Evolutionary conservation across 2,329 filamentous ascomycete species (phyloP).

Genomic region (Hypoxylon sp.): DNA sequence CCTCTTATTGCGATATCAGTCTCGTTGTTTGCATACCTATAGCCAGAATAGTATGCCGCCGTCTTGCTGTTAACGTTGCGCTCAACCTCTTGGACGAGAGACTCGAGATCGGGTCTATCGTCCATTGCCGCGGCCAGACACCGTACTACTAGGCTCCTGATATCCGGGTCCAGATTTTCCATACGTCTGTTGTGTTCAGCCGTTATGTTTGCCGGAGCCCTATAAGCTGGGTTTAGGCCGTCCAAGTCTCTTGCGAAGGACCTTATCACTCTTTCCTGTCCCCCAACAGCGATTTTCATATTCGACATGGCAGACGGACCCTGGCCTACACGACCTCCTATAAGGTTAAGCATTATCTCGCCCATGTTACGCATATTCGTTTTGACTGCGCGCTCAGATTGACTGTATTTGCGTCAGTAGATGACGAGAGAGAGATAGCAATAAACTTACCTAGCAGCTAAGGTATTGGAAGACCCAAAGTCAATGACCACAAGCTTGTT

Average conservation of each 20-base stretch:
- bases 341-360: conserved; percentile 28
- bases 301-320: too few species aligned
- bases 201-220: neutral
- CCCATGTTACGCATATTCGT: conserved; percentile 25
- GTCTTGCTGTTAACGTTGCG: conserved; percentile 10
- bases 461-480: conserved; percentile 27
- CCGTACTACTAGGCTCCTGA: conserved; percentile 27
- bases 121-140: conserved; percentile 22
- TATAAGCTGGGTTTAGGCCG: conserved; percentile 4
- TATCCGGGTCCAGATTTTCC: conserved; percentile 32
- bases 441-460: conserved; percentile 15
- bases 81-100: conserved; percentile 29
- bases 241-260: conserved; percentile 25
- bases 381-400: conserved; percentile 13
- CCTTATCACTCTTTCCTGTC: conserved; percentile 6
- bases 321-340: conserved; percentile 30
- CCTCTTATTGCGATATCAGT: conserved; percentile 6
- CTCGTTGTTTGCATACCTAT: conserved; percentile 18
- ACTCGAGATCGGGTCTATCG: conserved; percentile 27
- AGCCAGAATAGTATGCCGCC: neutral
- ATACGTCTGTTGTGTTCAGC: conserved; percentile 23
- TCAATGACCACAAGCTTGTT: conserved; percentile 36
- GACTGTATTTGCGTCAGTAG: conserved; percentile 10
- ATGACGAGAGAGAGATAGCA: neutral
- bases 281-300: conserved; percentile 5